Conservation (phyloP, 2,329 filamentous ascomycete species). For the Pseudogymnoascus sp. region DNA sequence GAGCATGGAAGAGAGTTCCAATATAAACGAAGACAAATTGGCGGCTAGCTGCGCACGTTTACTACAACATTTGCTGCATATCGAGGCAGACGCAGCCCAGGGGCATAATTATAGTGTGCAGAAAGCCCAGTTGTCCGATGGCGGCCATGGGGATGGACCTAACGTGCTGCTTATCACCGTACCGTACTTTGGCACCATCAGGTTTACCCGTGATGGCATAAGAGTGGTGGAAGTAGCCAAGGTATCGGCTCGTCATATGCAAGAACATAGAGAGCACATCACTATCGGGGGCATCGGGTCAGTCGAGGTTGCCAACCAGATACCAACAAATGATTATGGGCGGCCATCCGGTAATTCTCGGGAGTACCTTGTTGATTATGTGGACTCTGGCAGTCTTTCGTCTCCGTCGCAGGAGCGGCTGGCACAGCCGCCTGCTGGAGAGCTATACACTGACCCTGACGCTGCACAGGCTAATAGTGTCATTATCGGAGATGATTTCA, state of each 20-base stretch:
- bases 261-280: neutral
- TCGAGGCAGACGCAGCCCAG: conserved; percentile 28
- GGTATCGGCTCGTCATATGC: neutral
- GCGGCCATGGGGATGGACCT: conserved; percentile 12
- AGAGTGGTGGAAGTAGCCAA: neutral
- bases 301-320: neutral
- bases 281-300: neutral
- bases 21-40: conserved; percentile 28
- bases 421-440: neutral
- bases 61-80: conserved; percentile 27
- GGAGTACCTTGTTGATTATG: neutral
- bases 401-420: neutral
- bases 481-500: neutral
- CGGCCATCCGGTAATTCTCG: neutral
- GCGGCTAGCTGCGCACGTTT: conserved; percentile 27
- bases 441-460: neutral
- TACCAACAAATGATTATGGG: neutral
- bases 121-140: neutral
- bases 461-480: neutral
- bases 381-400: neutral
- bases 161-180: conserved; percentile 15
- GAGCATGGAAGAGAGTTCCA: conserved; percentile 27
- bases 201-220: conserved; percentile 23
- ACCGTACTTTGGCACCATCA: conserved; percentile 30
- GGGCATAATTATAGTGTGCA: conserved; percentile 14